Conservation (phyloP, 441 rosid genomes). For the Syzygium malaccense region DNA sequence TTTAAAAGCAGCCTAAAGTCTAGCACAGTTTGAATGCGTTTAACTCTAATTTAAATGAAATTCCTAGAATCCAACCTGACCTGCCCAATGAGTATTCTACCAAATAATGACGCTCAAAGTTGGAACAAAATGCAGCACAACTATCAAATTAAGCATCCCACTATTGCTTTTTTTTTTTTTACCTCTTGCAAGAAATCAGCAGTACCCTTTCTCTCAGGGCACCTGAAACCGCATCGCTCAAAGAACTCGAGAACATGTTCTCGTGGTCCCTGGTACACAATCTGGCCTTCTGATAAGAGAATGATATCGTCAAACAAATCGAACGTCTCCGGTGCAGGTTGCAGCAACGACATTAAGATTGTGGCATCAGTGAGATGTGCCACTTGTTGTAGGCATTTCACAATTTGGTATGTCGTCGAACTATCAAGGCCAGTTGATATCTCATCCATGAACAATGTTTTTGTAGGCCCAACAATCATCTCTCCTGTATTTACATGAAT, state of each 20-base stretch:
- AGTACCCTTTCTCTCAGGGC: constrained; percentile 83
- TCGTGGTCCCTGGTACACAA: constrained; percentile 85
- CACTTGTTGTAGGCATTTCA: constrained; percentile 83
- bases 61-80: neutral
- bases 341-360: constrained; percentile 67
- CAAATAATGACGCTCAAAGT: neutral
- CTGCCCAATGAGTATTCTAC: neutral
- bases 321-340: constrained; percentile 90
- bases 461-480: constrained; percentile 94
- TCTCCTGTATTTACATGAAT: constrained; percentile 39
- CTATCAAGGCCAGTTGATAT: constrained; percentile 95
- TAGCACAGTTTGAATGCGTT: neutral
- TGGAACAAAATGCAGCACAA: neutral
- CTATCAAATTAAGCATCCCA: neutral
- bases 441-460: constrained; percentile 84
- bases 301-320: constrained; percentile 79
- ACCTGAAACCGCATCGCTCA: constrained; percentile 60
- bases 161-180: neutral
- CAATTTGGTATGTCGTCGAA: constrained; percentile 79
- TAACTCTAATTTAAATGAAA: neutral
- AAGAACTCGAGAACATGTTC: constrained; percentile 67
- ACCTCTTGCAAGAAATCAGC: constrained; percentile 98
- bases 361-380: constrained; percentile 76
- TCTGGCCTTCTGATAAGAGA: constrained; percentile 72
- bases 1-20: neutral